phyloP scores from a whole-genome alignment of 306 rosid genomes.

The Lathyrus aphaca region DNA sequence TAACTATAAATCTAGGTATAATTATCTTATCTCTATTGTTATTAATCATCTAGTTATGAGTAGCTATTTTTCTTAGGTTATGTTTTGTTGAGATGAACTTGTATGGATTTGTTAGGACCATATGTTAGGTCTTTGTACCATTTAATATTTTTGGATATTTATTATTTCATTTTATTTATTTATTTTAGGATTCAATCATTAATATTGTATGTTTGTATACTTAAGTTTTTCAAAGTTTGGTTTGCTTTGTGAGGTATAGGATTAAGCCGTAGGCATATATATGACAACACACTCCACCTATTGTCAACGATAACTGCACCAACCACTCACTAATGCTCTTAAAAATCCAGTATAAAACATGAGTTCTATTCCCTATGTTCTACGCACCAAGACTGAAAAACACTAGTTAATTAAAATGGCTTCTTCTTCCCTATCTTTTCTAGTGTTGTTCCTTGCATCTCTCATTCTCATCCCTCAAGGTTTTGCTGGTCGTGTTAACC shows the following conservation, averaged over 20 bases:
- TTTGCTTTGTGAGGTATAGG: not conserved
- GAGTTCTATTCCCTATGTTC: not conserved
- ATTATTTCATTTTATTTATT: too few species aligned
- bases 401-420: not conserved
- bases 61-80: too few species aligned
- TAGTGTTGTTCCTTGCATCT: constrained; percentile 1
- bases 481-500: not conserved
- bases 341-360: not conserved
- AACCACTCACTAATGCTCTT: not conserved
- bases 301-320: not conserved
- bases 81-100: too few species aligned
- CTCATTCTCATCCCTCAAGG: not conserved
- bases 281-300: not conserved
- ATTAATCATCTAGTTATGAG: too few species aligned
- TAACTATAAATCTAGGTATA: too few species aligned
- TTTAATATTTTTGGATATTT: too few species aligned
- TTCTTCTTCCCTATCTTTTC: not conserved
- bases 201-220: too few species aligned
- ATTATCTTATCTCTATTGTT: too few species aligned
- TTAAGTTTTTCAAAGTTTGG: not conserved
- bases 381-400: not conserved
- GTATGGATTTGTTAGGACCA: too few species aligned
- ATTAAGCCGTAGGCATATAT: not conserved
- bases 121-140: too few species aligned
- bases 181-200: too few species aligned